phyloP scores from a whole-genome alignment of 2,329 filamentous ascomycete species.

The Ceratocystis cubensis region DNA sequence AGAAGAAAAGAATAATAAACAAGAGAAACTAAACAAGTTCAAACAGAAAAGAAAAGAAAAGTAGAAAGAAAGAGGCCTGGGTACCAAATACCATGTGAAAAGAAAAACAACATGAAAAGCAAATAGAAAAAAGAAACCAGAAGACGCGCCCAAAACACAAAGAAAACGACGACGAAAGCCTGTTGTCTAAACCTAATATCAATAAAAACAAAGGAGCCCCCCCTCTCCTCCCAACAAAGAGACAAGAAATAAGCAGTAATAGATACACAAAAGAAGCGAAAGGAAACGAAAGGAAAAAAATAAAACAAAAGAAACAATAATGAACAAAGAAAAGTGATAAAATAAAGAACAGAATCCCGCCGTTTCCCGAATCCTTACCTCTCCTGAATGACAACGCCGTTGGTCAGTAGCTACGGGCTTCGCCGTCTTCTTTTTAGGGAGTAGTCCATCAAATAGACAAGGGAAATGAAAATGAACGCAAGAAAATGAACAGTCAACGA shows the following conservation, averaged over 20 bases:
- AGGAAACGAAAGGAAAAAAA: background rate
- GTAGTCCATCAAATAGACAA: background rate
- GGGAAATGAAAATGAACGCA: background rate
- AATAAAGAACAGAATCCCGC: background rate
- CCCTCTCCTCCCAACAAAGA: background rate
- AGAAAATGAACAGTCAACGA: background rate
- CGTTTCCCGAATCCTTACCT: background rate
- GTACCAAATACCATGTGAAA: slow-evolving; percentile 9
- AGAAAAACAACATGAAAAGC: background rate
- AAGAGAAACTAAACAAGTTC: slow-evolving; percentile 22
- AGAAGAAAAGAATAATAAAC: slow-evolving; percentile 18
- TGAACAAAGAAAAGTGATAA: background rate
- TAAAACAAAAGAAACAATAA: slow-evolving; percentile 1
- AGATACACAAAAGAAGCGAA: slow-evolving; percentile 7
- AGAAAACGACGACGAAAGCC: background rate
- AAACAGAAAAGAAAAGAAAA: slow-evolving; percentile 22
- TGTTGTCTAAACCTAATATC: slow-evolving; percentile 4
- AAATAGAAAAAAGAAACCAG: slow-evolving; percentile 10
- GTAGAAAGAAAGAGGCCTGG: slow-evolving; percentile 1
- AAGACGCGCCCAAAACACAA: slow-evolving; percentile 5
- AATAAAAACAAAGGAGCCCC: background rate
- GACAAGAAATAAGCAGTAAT: background rate
- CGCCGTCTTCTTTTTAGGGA: slow-evolving; percentile 2
- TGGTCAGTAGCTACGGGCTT: background rate
- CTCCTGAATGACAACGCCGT: background rate